phyloP scores from a whole-genome alignment of 2,329 filamentous ascomycete species.

The Stachybotrys echinatus region DNA sequence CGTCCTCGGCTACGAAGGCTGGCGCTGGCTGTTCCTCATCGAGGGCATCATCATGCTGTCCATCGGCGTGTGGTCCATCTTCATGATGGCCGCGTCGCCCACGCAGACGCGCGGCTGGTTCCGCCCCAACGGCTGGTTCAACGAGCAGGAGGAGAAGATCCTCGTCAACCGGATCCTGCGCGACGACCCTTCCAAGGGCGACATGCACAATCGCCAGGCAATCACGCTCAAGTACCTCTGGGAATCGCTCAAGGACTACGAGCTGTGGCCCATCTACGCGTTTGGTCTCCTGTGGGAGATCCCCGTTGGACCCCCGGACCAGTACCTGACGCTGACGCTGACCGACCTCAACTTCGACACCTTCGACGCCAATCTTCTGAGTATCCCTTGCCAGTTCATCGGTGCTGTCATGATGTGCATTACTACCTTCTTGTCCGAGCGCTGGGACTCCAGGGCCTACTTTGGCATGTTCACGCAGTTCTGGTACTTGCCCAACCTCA shows the following conservation, averaged over 20 bases:
- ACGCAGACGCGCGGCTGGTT: conserved; percentile 39
- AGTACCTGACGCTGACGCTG: conserved; percentile 38
- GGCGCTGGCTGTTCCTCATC: conserved; percentile 17
- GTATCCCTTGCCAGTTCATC: conserved; percentile 29
- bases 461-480: conserved; percentile 23
- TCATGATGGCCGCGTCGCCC: conserved; percentile 22
- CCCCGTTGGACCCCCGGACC: conserved; percentile 29
- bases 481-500: conserved; percentile 26
- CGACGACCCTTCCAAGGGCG: conserved; percentile 50
- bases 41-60: conserved; percentile 12
- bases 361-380: conserved; percentile 40
- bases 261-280: conserved; percentile 50
- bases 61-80: conserved; percentile 18
- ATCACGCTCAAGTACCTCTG: conserved; percentile 41
- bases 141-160: conserved; percentile 50
- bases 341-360: conserved; percentile 33
- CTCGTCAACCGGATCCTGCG: conserved; percentile 50
- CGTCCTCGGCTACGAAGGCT: conserved; percentile 15
- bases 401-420: conserved; percentile 8
- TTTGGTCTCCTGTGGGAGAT: conserved; percentile 37
- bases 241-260: conserved; percentile 44
- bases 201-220: conserved; percentile 50
- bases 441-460: conserved; percentile 20
- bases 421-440: conserved; percentile 23
- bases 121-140: conserved; percentile 51